Base-by-base conservation (phyloP, 306 rosid species). In the Pterocarpus macrocarpus region DNA sequence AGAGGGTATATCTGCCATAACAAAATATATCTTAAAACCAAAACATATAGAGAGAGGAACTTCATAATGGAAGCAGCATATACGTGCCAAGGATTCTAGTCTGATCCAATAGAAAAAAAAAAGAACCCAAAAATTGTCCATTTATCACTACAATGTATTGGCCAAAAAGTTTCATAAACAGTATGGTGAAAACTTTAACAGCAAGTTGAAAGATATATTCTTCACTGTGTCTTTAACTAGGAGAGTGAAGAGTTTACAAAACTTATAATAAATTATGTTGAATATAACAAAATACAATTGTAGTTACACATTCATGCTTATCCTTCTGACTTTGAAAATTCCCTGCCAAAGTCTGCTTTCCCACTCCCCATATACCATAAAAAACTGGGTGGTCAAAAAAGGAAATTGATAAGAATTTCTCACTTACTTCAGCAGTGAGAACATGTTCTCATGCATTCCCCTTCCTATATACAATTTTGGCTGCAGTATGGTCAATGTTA, bases 391-490 rank as follows among this genome's bases (percentile, higher is more conserved):
- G 33, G 17, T 64, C 50, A 78, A 73, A 5, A 61, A 73, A 73
- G 63, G 64, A 81, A 77, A 22, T 30, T 71, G 34, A 41, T 36
- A 44, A 66, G 16, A 77, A 64, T 2, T 73, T 75, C 63, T 73
- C 74, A 73, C 97, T 91, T 88, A 95, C 99, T 87, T 93, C 43
- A 96, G 83, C 83, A 96, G 76, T 72, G 99, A 86, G 41, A 93
- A 86, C 87, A 90, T 44, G 85, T 87, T 87, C 85, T 93, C 99
- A 64, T 93, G 97, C 94, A 96, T 90, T 67, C 99, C 99, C 82
- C 97, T 91, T 41, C 99, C 99, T 10, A 96, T 64, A 63, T 93
- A 96, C 82, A 93, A 81, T 71, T 92, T 94, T 70, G 99, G 99
- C 99, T 96, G 98, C 90, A 88, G 75, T 64, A 71, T 50, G 69